These are phyloP conservation scores for Pseudogymnoascus sp. DNA, from an alignment of 2,329 filamentous ascomycete genomes.

Conservation along the genomic window DNA sequence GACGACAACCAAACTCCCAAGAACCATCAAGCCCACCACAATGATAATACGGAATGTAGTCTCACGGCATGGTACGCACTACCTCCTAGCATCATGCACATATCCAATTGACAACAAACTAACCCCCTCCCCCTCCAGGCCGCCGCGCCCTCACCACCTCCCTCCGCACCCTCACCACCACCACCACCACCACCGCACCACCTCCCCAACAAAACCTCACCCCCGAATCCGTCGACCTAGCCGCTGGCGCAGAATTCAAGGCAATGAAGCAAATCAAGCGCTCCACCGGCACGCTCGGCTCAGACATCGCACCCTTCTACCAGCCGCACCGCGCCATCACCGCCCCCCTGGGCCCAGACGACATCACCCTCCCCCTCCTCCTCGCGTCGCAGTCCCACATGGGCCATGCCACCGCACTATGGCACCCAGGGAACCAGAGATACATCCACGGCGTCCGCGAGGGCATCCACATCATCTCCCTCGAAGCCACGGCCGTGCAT, in stretches of 20 bases:
- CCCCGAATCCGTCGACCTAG: slow-evolving; percentile 17
- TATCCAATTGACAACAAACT: slow-evolving; percentile 20
- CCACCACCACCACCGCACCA: slow-evolving; percentile 19
- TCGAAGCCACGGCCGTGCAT: slow-evolving; percentile 82
- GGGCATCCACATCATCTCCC: slow-evolving; percentile 85
- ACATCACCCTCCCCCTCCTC: slow-evolving; percentile 84
- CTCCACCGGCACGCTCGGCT: slow-evolving; percentile 43
- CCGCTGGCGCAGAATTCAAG: slow-evolving; percentile 21
- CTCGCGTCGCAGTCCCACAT: slow-evolving; percentile 83
- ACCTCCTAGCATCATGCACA: not conserved
- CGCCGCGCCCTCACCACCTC: slow-evolving; percentile 37
- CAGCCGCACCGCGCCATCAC: slow-evolving; percentile 57
- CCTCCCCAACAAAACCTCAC: slow-evolving; percentile 14
- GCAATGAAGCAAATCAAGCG: slow-evolving; percentile 33
- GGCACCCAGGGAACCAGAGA: slow-evolving; percentile 89
- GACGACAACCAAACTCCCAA: not conserved
- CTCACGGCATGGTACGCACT: slow-evolving; percentile 46
- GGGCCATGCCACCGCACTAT: slow-evolving; percentile 82
- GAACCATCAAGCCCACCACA: slow-evolving; percentile 23
- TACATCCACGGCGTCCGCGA: slow-evolving; percentile 91
- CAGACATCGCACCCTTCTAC: slow-evolving; percentile 49
- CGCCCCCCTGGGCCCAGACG: slow-evolving; percentile 67
- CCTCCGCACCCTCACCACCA: slow-evolving; percentile 33
- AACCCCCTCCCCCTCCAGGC: slow-evolving; percentile 35
- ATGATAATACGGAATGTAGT: slow-evolving; percentile 52